Evolutionary conservation across 202 grass and related monocot species (phyloP).

Genomic region (Digitaria exilis): DNA sequence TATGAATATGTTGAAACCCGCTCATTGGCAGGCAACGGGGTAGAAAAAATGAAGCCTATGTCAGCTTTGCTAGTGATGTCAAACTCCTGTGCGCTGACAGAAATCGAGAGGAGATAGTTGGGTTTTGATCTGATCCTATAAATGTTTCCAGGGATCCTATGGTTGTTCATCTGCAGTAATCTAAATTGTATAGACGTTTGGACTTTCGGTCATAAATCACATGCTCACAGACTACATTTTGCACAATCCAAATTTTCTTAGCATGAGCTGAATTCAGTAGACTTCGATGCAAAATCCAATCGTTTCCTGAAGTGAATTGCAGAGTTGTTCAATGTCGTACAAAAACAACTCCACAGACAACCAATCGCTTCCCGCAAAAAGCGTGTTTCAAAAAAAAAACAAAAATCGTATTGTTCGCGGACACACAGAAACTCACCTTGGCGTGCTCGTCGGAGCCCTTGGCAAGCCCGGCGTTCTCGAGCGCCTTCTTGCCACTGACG

Average conservation of each 20-base stretch:
- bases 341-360: neutral
- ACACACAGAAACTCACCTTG: conserved; percentile 39
- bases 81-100: neutral
- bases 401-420: neutral
- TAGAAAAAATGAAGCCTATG: neutral
- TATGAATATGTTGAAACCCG: neutral
- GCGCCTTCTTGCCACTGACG: conserved; percentile 87
- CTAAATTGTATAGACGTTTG: neutral
- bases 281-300: neutral
- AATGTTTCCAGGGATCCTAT: neutral
- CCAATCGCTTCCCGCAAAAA: neutral
- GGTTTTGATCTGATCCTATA: neutral
- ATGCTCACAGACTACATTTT: neutral
- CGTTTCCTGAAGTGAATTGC: neutral
- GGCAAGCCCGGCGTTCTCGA: conserved; percentile 48
- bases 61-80: neutral
- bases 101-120: neutral
- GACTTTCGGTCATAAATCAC: neutral
- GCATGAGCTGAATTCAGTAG: neutral
- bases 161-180: neutral
- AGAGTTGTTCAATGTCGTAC: neutral
- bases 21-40: conserved; percentile 3
- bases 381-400: neutral
- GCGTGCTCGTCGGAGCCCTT: conserved; percentile 48
- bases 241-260: neutral